Base-by-base conservation (phyloP, 768 basidiomycete species). In the Tricholoma sp. region DNA sequence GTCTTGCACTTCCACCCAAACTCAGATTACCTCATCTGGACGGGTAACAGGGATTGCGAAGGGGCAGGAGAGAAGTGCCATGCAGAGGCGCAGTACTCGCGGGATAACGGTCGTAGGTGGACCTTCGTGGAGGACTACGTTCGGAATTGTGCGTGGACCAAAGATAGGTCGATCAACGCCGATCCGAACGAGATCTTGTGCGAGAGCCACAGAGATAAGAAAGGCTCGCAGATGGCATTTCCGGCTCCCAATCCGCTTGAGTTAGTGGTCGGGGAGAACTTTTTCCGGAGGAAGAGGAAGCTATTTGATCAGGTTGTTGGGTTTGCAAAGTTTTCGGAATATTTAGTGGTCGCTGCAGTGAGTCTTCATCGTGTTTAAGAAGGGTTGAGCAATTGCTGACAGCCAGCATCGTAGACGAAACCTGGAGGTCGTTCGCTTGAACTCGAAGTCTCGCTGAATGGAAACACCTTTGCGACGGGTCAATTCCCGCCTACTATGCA, bases 251-350 rank as follows among this genome's bases (percentile, higher is more conserved):
- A 91, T 65, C 84, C 89, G 13, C 65, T 98, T 53, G 81, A 95
- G 68, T 76, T 98, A 44, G 79, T 95, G 24, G 81, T 83, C 11
- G 96, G 97, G 0, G 69, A 76, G 10, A 76, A 85, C 54, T 98
- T 83, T 74, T 98, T 85, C 67, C 60, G 60, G 48, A 83, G 79
- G 59, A 88, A 84, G 76, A 84, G 75, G 59, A 89, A 82, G 67
- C 69, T 97, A 18, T 99, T 98, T 65, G 83, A 91, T 47, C 77
- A 84, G 42, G 86, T 99, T 53, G 93, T 94, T 61, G 97, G 97
- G 6, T 98, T 95, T 74, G 88, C 97, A 0, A 95, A 94, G 73
- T 99, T 99, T 71, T 92, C 92, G 0, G 93, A 99, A 74, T 99
- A 90, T 69, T 78, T 98, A 68, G 85, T 98, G 45, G 96, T 98